Evolutionary conservation across 2,329 filamentous ascomycete genomes (phyloP).

Genomic region (Zopfia rhizophila): DNA sequence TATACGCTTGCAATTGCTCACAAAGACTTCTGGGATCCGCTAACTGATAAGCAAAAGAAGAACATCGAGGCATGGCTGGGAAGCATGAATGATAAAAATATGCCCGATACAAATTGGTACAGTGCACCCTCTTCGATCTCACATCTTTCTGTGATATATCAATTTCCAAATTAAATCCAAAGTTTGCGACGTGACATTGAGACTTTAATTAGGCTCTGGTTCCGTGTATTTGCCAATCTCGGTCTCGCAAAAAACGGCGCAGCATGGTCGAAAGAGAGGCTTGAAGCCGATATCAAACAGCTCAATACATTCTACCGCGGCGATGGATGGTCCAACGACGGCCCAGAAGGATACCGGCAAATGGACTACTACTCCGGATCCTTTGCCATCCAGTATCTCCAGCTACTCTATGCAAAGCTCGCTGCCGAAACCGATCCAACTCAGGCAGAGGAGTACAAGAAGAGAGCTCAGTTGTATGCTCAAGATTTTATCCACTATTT

Average conservation of each 20-base stretch:
- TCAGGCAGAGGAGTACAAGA: constrained; percentile 75
- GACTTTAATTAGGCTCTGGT: constrained; percentile 75
- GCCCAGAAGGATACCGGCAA: constrained; percentile 80
- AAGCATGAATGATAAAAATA: constrained; percentile 81
- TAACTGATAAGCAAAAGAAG: constrained; percentile 69
- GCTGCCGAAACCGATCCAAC: constrained; percentile 72
- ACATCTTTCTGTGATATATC: constrained; percentile 11
- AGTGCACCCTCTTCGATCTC: constrained; percentile 13
- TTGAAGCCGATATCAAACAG: constrained; percentile 80
- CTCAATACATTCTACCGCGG: constrained; percentile 85
- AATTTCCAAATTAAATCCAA: too few species aligned
- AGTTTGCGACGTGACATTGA: constrained; percentile 15
- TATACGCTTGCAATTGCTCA: constrained; percentile 77
- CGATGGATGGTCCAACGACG: constrained; percentile 84
- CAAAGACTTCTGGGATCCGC: constrained; percentile 71
- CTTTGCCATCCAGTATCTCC: constrained; percentile 83
- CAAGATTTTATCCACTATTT: constrained; percentile 81
- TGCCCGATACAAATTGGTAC: constrained; percentile 72
- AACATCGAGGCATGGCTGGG: constrained; percentile 79
- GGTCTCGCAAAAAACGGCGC: constrained; percentile 80
- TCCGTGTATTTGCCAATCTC: constrained; percentile 84
- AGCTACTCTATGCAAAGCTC: constrained; percentile 79
- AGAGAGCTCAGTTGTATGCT: constrained; percentile 72
- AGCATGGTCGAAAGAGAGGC: constrained; percentile 73
- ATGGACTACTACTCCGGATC: constrained; percentile 89